Evolutionary conservation across 345 rosid genomes (phyloP).

Genomic region (Excoecaria agallocha): DNA sequence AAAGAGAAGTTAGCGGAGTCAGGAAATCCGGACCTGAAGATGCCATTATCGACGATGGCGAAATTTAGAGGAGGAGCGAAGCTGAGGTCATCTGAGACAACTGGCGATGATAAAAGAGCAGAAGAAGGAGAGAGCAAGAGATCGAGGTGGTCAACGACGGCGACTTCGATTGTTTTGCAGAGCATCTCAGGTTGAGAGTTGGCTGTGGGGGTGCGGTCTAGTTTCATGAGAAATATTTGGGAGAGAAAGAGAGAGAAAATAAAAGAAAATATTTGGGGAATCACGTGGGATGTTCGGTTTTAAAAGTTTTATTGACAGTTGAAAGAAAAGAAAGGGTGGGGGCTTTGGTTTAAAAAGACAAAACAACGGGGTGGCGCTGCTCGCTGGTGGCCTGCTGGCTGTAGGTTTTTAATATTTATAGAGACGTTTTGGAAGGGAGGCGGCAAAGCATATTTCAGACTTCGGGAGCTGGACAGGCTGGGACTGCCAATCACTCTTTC

Average conservation of each 20-base stretch:
- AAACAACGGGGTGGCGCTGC: too few relatives aligned
- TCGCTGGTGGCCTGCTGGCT: background rate
- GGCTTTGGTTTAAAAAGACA: too few relatives aligned
- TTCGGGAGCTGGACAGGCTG: background rate
- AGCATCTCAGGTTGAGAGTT: conserved; percentile 18
- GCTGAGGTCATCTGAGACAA: conserved; percentile 41
- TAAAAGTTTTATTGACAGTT: conserved; percentile 12
- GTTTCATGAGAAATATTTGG: conserved; percentile 15
- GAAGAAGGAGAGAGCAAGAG: conserved; percentile 12
- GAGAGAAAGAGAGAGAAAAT: background rate
- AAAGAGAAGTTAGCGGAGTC: conserved; percentile 85
- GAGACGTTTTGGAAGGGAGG: background rate
- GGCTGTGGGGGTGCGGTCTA: conserved; percentile 8
- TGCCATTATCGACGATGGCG: conserved; percentile 88
- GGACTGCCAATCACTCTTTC: too few relatives aligned
- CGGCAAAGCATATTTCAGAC: background rate
- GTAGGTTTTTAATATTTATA: conserved; percentile 12
- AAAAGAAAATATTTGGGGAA: conserved; percentile 1
- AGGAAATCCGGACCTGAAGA: conserved; percentile 96
- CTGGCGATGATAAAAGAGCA: conserved; percentile 12
- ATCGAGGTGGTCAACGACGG: conserved; percentile 48
- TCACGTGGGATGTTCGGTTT: conserved; percentile 20
- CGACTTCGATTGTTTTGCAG: conserved; percentile 49
- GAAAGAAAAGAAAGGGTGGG: background rate
- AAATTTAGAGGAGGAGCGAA: conserved; percentile 85